Evolutionary conservation across 2,329 filamentous ascomycete genomes (phyloP).

Genomic region (Monosporascus sp.): DNA sequence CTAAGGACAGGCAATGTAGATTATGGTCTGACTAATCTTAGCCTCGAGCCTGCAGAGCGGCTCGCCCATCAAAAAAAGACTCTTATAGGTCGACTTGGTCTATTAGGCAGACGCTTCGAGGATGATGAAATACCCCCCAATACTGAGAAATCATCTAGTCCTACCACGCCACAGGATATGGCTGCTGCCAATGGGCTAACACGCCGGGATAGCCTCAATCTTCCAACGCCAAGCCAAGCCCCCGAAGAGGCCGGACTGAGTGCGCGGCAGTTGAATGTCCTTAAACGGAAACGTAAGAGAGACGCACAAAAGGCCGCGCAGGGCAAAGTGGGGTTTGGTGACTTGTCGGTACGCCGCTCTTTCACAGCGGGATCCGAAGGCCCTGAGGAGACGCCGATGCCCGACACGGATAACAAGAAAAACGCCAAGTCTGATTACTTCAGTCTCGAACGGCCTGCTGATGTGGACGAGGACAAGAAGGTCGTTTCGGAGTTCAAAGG

Average conservation of each 20-base stretch:
- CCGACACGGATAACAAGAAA: conserved; percentile 48
- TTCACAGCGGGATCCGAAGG: conserved; percentile 58
- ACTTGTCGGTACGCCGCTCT: conserved; percentile 65
- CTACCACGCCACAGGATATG: conserved; percentile 40
- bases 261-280: conserved; percentile 86
- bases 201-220: conserved; percentile 31
- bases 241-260: conserved; percentile 70
- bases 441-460: conserved; percentile 71
- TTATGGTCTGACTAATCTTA: conserved; percentile 72
- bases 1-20: conserved; percentile 83
- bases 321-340: conserved; percentile 84
- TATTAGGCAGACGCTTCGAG: conserved; percentile 78
- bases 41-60: conserved; percentile 74
- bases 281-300: conserved; percentile 90
- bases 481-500: conserved; percentile 96
- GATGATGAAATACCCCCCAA: conserved; percentile 70
- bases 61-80: conserved; percentile 88
- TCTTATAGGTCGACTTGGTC: conserved; percentile 71
- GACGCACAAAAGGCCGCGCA: conserved; percentile 80
- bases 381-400: conserved; percentile 53
- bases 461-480: conserved; percentile 83
- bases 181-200: conserved; percentile 23
- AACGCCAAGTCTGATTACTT: conserved; percentile 80
- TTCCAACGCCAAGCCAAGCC: conserved; percentile 31
- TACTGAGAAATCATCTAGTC: conserved; percentile 49